These are phyloP conservation scores for Phylloporus arenicola DNA, from an alignment of 768 basidiomycete species.

Conservation along the genomic window DNA sequence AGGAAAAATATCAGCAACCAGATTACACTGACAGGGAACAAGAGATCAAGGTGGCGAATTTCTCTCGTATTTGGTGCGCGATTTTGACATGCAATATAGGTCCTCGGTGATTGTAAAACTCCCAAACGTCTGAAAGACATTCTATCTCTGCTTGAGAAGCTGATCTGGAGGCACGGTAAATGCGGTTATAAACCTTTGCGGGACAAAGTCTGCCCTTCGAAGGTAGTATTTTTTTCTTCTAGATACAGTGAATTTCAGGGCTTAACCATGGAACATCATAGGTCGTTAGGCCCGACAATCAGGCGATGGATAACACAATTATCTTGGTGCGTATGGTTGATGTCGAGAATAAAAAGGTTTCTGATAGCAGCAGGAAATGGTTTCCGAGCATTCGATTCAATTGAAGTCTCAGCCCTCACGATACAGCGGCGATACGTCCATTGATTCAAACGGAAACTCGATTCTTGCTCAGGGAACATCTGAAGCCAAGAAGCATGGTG, in stretches of 20 bases:
- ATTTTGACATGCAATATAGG: constrained; percentile 14
- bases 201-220: constrained; percentile 68
- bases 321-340: constrained; percentile 47
- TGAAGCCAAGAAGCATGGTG: constrained; percentile 41
- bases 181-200: constrained; percentile 66
- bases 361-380: constrained; percentile 51
- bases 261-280: constrained; percentile 14
- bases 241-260: not conserved
- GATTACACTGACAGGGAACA: constrained; percentile 58
- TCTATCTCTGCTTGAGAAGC: constrained; percentile 49
- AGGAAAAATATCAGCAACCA: constrained; percentile 34
- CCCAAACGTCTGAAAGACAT: constrained; percentile 63
- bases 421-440: constrained; percentile 37
- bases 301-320: constrained; percentile 51
- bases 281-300: constrained; percentile 36
- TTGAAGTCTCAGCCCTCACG: constrained; percentile 48
- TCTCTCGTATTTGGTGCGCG: not conserved
- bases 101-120: constrained; percentile 54
- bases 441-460: constrained; percentile 48
- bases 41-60: constrained; percentile 57
- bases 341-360: not conserved
- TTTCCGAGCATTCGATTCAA: constrained; percentile 62
- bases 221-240: constrained; percentile 39
- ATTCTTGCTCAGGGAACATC: constrained; percentile 43
- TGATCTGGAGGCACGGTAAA: constrained; percentile 63